Evolutionary conservation across 495 filamentous ascomycete genomes (phyloP).

Genomic region (Daldinia vernicosa): DNA sequence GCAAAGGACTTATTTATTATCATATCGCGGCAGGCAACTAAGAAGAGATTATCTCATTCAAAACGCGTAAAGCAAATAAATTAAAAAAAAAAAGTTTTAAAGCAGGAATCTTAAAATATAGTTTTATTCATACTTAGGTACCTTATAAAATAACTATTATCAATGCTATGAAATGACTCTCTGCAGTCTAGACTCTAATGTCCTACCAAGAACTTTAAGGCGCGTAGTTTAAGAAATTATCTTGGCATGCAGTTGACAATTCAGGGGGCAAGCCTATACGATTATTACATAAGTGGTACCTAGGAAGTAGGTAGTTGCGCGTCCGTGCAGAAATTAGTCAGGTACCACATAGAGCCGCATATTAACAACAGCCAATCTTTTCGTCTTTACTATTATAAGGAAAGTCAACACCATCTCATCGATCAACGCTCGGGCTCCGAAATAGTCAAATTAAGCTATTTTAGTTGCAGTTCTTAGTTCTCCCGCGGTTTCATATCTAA

Average conservation of each 20-base stretch:
- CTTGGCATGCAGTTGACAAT: not conserved
- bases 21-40: not conserved
- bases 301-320: too few relatives aligned
- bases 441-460: too few relatives aligned
- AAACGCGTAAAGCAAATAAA: not conserved
- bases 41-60: not conserved
- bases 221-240: not conserved
- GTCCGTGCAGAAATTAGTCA: conserved; percentile 17
- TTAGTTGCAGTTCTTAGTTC: too few relatives aligned
- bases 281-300: conserved; percentile 27
- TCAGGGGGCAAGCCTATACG: conserved; percentile 19
- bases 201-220: too few relatives aligned
- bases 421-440: too few relatives aligned
- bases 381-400: too few relatives aligned
- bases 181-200: too few relatives aligned
- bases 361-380: not conserved
- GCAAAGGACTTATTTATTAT: not conserved
- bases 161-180: not conserved
- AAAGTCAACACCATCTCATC: too few relatives aligned
- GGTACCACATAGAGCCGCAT: conserved; percentile 22
- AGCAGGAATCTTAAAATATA: too few relatives aligned
- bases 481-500: too few relatives aligned
- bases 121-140: too few relatives aligned
- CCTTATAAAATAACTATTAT: not conserved
- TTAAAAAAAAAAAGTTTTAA: too few relatives aligned